Evolutionary conservation across 805 yeast genomes (phyloP).

Genomic region (Candida coleopterorum): DNA sequence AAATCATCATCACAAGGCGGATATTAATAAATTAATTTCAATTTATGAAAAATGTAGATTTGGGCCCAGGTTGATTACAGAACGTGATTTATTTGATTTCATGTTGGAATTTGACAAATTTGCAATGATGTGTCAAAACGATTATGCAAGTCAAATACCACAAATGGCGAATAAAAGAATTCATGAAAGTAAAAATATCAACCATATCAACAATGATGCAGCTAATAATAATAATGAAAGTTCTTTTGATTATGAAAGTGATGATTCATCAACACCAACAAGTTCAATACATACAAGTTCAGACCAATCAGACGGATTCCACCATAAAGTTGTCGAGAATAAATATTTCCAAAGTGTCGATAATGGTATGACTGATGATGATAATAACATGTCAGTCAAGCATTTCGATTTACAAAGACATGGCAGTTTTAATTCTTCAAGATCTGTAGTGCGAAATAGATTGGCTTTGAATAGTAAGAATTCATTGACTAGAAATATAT

Average conservation of each 20-base stretch:
- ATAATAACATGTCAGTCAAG: constrained; percentile 4
- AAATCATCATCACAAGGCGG: constrained; percentile 11
- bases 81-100: constrained; percentile 56
- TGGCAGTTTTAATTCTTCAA: constrained; percentile 10
- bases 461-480: constrained; percentile 11
- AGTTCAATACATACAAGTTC: not conserved
- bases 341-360: constrained; percentile 6
- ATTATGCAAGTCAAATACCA: constrained; percentile 13
- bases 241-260: not conserved
- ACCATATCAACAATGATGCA: not conserved
- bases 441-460: constrained; percentile 14
- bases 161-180: not conserved
- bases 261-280: not conserved
- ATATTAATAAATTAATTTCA: constrained; percentile 25
- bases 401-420: not conserved
- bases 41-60: constrained; percentile 67
- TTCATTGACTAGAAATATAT: constrained; percentile 7
- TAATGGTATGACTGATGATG: constrained; percentile 1
- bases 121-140: constrained; percentile 12
- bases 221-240: constrained; percentile 1
- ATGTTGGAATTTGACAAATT: constrained; percentile 35
- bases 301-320: constrained; percentile 4
- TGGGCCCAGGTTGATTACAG: constrained; percentile 56
- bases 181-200: constrained; percentile 1
- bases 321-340: constrained; percentile 8